phyloP scores from a whole-genome alignment of 2,329 filamentous ascomycete genomes.

The Fusarium praegraminearum region DNA sequence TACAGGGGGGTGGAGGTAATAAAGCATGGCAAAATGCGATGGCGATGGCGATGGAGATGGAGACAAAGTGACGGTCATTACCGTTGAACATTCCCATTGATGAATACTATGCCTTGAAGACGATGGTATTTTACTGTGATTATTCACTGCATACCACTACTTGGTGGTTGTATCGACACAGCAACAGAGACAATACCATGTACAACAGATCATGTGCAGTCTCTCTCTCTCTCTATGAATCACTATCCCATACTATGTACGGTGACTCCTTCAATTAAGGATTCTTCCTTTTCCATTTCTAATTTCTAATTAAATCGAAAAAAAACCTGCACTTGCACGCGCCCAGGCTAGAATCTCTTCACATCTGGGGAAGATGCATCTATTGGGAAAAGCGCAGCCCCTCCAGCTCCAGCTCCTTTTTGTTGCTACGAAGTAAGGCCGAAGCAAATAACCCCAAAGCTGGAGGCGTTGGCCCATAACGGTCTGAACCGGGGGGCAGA shows the following conservation, averaged over 20 bases:
- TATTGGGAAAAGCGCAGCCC: slow-evolving; percentile 25
- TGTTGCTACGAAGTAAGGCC: slow-evolving; percentile 52
- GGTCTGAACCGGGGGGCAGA: slow-evolving; percentile 30
- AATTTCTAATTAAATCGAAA: background rate
- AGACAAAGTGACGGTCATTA: background rate
- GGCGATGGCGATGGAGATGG: background rate
- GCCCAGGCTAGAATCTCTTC: slow-evolving; percentile 39
- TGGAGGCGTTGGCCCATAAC: slow-evolving; percentile 40
- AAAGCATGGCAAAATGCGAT: slow-evolving; percentile 23
- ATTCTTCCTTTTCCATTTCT: background rate
- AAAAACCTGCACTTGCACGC: slow-evolving; percentile 35
- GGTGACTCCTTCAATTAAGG: slow-evolving; percentile 6
- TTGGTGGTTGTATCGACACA: background rate
- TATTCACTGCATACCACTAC: background rate
- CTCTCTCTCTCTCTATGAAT: background rate
- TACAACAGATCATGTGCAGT: slow-evolving; percentile 23
- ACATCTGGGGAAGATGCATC: slow-evolving; percentile 47
- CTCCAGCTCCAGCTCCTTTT: slow-evolving; percentile 8
- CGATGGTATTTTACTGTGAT: background rate
- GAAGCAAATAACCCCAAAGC: slow-evolving; percentile 12
- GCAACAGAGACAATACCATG: background rate
- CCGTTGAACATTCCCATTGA: slow-evolving; percentile 3
- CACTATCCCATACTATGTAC: background rate
- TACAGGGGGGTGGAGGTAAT: slow-evolving; percentile 3
- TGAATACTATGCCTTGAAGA: background rate